phyloP scores from a whole-genome alignment of 2,329 filamentous ascomycete species.

The Ascochyta pisi region DNA sequence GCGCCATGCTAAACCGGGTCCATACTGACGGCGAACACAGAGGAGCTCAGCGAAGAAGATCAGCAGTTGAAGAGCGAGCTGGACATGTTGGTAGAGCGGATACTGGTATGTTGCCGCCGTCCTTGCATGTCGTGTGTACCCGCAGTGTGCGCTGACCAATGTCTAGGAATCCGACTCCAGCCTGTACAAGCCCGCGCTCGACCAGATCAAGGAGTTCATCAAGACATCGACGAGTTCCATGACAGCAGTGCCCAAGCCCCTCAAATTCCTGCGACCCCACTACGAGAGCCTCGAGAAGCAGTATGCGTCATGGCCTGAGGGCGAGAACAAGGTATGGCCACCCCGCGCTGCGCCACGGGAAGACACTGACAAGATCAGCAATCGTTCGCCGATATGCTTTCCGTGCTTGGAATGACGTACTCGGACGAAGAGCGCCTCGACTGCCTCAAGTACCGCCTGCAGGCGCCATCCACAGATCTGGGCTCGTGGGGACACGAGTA shows the following conservation, averaged over 20 bases:
- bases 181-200: constrained; percentile 90
- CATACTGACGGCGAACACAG: constrained; percentile 56
- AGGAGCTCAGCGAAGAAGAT: constrained; percentile 97
- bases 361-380: constrained; percentile 52
- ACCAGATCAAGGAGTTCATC: constrained; percentile 97
- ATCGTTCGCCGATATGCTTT: constrained; percentile 90
- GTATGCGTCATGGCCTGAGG: constrained; percentile 86
- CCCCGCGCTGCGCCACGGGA: neutral
- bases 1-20: constrained; percentile 17
- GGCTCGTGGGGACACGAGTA: constrained; percentile 99
- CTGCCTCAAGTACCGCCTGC: constrained; percentile 91
- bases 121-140: constrained; percentile 11
- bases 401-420: constrained; percentile 98
- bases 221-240: constrained; percentile 99
- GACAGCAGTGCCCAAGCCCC: constrained; percentile 97
- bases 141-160: constrained; percentile 32
- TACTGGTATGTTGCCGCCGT: constrained; percentile 68
- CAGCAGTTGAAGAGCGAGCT: constrained; percentile 98
- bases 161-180: constrained; percentile 80
- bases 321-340: constrained; percentile 75
- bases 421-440: constrained; percentile 96
- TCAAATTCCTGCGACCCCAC: constrained; percentile 97
- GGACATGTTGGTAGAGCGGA: constrained; percentile 94
- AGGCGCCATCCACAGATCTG: constrained; percentile 90
- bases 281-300: constrained; percentile 87